Conservation (phyloP, 148 eudicot species). For the Amaranthus palmeri region DNA sequence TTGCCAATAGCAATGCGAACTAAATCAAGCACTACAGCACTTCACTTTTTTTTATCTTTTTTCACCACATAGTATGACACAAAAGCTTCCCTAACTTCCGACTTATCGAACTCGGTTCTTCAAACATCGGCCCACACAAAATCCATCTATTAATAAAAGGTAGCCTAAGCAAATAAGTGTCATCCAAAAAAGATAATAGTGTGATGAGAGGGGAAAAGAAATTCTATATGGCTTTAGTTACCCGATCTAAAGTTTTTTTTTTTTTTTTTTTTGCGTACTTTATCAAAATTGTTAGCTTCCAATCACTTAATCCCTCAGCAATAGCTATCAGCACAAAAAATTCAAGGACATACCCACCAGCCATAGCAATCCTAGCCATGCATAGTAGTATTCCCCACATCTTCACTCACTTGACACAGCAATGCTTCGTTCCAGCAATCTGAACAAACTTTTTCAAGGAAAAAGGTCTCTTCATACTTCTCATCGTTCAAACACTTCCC, state of each 20-base stretch:
- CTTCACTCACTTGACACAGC: conserved; percentile 29
- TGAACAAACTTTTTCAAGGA: conserved; percentile 50
- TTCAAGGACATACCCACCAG: conserved; percentile 3
- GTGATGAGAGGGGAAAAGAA: not conserved
- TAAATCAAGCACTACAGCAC: not conserved
- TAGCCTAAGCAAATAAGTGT: not conserved
- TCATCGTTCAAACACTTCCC: conserved; percentile 65
- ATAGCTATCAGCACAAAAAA: conserved; percentile 7
- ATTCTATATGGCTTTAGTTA: not conserved
- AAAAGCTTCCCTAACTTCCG: conserved; percentile 9
- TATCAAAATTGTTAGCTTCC: conserved; percentile 3
- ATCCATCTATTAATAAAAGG: not conserved
- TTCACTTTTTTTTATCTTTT: not conserved
- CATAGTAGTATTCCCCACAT: conserved; percentile 18
- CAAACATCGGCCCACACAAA: not conserved
- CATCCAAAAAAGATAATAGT: not conserved
- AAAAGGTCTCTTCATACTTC: conserved; percentile 64
- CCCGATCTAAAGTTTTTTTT: not conserved
- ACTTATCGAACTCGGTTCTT: not conserved
- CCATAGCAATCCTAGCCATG: conserved; percentile 34
- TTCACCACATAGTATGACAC: conserved; percentile 5
- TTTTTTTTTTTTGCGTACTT: not conserved
- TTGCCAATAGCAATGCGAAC: not conserved
- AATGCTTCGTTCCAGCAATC: conserved; percentile 36
- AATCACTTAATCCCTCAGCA: not conserved